A percentile compares a stretch with the other conserved stretches of the same genome.
Conservation (phyloP, 106 monocot species). For the Acorus gramineus region DNA sequence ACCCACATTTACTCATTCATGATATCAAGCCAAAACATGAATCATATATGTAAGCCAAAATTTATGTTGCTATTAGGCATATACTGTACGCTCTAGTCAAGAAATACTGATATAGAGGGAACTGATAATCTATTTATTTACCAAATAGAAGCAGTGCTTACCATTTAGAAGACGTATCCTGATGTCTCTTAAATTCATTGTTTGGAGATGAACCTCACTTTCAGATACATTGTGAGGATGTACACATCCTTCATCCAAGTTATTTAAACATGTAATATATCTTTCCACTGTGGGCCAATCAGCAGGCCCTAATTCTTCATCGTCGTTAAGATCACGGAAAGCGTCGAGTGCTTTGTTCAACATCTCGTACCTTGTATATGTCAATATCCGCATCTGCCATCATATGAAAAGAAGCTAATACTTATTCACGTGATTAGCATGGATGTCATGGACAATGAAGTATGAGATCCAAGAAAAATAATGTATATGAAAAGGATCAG, state of each 20-base stretch:
- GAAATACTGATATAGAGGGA: not conserved
- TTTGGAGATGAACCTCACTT: constrained; percentile 34
- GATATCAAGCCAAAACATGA: no score
- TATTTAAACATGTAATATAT: constrained; percentile 50
- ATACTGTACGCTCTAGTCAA: not conserved
- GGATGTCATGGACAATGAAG: no score
- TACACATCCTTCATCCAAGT: constrained; percentile 28
- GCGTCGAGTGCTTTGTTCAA: constrained; percentile 59
- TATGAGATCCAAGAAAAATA: no score
- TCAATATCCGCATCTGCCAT: constrained; percentile 48
- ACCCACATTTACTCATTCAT: no score
- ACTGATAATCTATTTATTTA: not conserved
- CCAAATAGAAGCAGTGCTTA: constrained; percentile 13
- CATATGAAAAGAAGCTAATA: constrained; percentile 1
- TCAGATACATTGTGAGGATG: constrained; percentile 45
- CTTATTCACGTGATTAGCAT: no score
- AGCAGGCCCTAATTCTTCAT: constrained; percentile 72
- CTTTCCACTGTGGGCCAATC: constrained; percentile 56
- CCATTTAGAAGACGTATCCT: constrained; percentile 65
- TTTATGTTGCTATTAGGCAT: no score
- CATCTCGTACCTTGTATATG: constrained; percentile 72
- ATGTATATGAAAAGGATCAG: no score
- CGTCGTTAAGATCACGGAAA: constrained; percentile 67
- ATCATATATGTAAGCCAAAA: no score
- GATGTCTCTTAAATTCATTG: constrained; percentile 47